Conservation (phyloP, 139 green algal genomes). For the Chloropicon primus region DNA sequence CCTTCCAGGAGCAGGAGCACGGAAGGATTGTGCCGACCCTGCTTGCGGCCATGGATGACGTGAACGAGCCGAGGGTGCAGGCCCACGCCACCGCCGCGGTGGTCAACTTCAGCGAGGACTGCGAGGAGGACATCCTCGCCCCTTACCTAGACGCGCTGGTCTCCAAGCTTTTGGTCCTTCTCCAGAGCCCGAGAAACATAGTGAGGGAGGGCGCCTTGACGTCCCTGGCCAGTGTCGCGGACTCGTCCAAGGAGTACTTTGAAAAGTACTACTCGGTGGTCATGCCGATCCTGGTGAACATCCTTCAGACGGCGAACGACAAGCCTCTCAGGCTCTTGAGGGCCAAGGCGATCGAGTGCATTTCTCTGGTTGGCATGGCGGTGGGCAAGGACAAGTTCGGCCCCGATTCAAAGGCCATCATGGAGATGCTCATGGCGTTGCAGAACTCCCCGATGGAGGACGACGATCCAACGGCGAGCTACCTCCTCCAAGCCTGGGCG, state of each 20-base stretch:
- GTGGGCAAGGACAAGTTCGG: conserved; percentile 86
- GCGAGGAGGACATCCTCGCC: conserved; percentile 48
- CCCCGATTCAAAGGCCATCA: conserved; percentile 67
- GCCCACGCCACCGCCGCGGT: conserved; percentile 83
- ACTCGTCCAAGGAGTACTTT: conserved; percentile 72
- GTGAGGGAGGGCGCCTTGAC: conserved; percentile 88
- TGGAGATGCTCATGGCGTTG: conserved; percentile 73
- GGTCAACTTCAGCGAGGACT: conserved; percentile 94
- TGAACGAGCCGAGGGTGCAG: conserved; percentile 74
- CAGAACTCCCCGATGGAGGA: conserved; percentile 48
- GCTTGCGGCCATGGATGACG: conserved; percentile 77
- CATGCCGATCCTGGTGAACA: conserved; percentile 80
- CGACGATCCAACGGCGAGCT: conserved; percentile 53
- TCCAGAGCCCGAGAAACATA: conserved; percentile 53
- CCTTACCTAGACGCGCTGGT: conserved; percentile 89
- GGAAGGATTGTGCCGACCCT: conserved; percentile 49
- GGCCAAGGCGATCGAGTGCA: conserved; percentile 92
- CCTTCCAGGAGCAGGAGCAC: conserved; percentile 67
- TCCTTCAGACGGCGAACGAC: conserved; percentile 56
- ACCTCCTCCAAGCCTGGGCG: conserved; percentile 70
- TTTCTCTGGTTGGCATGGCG: conserved; percentile 93
- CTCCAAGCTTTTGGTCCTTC: conserved; percentile 62
- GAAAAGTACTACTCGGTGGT: conserved; percentile 75
- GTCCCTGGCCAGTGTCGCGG: conserved; percentile 79
- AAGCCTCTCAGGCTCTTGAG: conserved; percentile 70